These are phyloP conservation scores for Phytopythium aichiense DNA, from an alignment of 352 stramenopile genomes.

Conservation along the genomic window DNA sequence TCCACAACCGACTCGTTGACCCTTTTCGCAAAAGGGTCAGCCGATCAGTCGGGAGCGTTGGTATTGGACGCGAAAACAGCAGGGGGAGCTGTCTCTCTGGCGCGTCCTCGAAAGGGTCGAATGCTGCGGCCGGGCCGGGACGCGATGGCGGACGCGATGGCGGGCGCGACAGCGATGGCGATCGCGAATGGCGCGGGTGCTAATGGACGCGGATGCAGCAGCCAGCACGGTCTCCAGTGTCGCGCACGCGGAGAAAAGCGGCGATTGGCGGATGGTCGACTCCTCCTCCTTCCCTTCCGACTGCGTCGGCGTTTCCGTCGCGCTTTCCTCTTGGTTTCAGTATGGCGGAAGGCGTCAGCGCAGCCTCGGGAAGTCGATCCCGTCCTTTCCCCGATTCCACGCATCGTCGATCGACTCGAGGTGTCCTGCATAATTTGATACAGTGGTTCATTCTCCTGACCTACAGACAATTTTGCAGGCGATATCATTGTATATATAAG, in stretches of 20 bases:
- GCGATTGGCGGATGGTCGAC: not conserved
- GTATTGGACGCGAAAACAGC: not conserved
- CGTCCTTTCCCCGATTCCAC: not conserved
- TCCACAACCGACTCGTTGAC: not conserved
- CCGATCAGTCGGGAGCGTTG: not conserved
- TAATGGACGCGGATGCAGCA: not conserved
- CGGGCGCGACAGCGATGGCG: not conserved
- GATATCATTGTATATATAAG: too few species aligned
- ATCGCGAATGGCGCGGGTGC: not conserved
- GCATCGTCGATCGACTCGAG: not conserved
- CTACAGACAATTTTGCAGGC: too few species aligned
- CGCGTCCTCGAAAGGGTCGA: conserved; percentile 4
- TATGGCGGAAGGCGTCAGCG: not conserved
- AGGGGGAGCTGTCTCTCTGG: conserved; percentile 3
- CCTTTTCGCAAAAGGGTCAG: conserved; percentile 1
- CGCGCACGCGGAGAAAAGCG: not conserved
- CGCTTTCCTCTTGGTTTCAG: not conserved
- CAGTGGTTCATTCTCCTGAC: too few species aligned
- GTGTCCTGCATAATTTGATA: too few species aligned
- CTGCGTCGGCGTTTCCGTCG: not conserved
- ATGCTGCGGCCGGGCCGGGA: not conserved
- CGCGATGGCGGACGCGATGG: not conserved
- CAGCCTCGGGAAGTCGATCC: not conserved
- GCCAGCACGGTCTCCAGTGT: not conserved
- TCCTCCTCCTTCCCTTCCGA: not conserved